A percentile compares a stretch with the other conserved stretches of the same genome.
These are phyloP conservation scores for Coprinopsis strossmayeri DNA, from an alignment of 768 basidiomycete genomes.

Conservation along the genomic window DNA sequence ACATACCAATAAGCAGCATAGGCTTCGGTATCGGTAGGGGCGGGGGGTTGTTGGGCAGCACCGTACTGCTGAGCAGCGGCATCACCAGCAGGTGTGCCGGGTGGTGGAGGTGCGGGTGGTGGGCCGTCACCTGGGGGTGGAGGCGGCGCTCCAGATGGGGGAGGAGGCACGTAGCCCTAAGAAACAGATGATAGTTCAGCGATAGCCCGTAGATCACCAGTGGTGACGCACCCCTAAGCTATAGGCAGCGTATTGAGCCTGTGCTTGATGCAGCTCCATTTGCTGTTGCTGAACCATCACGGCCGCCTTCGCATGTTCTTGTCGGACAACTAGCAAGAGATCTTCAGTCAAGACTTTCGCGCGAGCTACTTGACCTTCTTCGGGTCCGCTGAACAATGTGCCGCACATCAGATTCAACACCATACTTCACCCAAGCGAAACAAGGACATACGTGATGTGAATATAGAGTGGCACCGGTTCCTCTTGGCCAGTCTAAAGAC, in stretches of 20 bases:
- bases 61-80: slow-evolving; percentile 30
- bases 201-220: slow-evolving; percentile 2
- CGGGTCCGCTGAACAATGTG: slow-evolving; percentile 56
- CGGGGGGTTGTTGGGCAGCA: slow-evolving; percentile 29
- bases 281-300: slow-evolving; percentile 62
- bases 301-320: slow-evolving; percentile 82
- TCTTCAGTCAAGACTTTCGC: slow-evolving; percentile 88
- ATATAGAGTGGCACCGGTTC: slow-evolving; percentile 89
- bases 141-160: slow-evolving; percentile 40
- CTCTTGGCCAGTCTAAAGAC: slow-evolving; percentile 66
- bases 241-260: slow-evolving; percentile 74
- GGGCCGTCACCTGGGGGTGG: slow-evolving; percentile 41
- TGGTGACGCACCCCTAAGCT: slow-evolving; percentile 47
- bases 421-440: neutral
- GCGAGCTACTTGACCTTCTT: slow-evolving; percentile 78
- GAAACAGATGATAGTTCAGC: slow-evolving; percentile 4
- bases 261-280: slow-evolving; percentile 82
- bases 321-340: slow-evolving; percentile 79
- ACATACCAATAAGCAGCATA: slow-evolving; percentile 56
- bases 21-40: slow-evolving; percentile 43
- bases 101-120: slow-evolving; percentile 50
- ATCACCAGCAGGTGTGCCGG: slow-evolving; percentile 40
- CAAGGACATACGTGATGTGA: slow-evolving; percentile 71
- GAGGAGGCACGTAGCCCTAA: slow-evolving; percentile 43
- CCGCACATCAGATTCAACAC: slow-evolving; percentile 7